Conservation (phyloP, 805 yeast species). For the Nakazawaea anatomiae region DNA sequence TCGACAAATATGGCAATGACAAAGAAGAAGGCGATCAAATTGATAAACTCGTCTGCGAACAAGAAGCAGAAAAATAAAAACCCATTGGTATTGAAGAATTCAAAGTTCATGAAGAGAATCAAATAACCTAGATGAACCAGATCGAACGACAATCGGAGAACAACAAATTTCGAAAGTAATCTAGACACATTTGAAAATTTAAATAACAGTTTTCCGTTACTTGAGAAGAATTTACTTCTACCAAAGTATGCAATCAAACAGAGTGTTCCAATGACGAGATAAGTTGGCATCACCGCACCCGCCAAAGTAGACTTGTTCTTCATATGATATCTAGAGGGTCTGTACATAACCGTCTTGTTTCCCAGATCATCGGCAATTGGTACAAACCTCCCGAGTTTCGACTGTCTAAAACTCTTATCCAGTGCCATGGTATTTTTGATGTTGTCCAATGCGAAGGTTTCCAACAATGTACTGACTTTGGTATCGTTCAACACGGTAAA, state of each 20-base stretch:
- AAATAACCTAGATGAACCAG: conserved; percentile 2
- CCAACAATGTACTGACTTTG: background rate
- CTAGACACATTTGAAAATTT: conserved; percentile 9
- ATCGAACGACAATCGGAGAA: conserved; percentile 2
- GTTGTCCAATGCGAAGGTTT: background rate
- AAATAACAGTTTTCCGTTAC: background rate
- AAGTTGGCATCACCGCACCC: conserved; percentile 6
- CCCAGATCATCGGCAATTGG: background rate
- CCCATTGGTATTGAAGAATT: conserved; percentile 1
- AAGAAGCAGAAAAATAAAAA: conserved; percentile 4
- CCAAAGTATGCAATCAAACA: conserved; percentile 1
- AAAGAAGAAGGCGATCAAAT: conserved; percentile 7
- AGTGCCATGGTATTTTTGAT: conserved; percentile 1
- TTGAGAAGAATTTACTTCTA: background rate
- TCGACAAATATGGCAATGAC: conserved; percentile 2
- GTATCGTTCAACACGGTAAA: conserved; percentile 1
- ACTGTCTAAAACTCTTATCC: background rate
- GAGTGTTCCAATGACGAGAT: background rate
- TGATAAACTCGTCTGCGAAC: conserved; percentile 1
- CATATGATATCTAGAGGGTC: background rate
- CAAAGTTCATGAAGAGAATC: conserved; percentile 3
- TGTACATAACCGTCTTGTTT: conserved; percentile 1
- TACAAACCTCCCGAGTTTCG: too few relatives aligned
- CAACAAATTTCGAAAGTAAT: background rate
- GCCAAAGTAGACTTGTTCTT: background rate